Evolutionary conservation across 768 basidiomycete species (phyloP).

Genomic region (Amanita pseudoporphyria): DNA sequence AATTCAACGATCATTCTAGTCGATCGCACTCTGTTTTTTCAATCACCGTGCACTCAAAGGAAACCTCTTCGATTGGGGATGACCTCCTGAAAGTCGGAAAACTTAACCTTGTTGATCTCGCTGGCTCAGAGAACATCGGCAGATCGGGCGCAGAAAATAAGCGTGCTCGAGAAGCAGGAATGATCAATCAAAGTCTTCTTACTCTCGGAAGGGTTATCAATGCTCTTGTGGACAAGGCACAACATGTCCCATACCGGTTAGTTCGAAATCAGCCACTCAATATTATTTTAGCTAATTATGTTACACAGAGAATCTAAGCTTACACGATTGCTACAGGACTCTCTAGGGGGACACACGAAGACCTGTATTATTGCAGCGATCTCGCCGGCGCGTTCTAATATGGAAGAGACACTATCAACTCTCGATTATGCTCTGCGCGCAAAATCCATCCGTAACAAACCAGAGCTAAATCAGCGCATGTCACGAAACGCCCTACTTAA

Average conservation of each 20-base stretch:
- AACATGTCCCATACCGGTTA: slow-evolving; percentile 91
- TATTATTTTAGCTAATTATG: neutral
- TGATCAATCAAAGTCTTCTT: slow-evolving; percentile 95
- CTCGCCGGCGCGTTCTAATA: slow-evolving; percentile 85
- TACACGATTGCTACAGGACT: slow-evolving; percentile 95
- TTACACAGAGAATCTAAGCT: slow-evolving; percentile 83
- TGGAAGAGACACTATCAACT: slow-evolving; percentile 96
- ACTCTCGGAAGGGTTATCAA: slow-evolving; percentile 98
- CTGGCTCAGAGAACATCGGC: slow-evolving; percentile 96
- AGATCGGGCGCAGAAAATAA: slow-evolving; percentile 93
- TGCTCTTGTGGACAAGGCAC: slow-evolving; percentile 83
- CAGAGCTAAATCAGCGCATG: slow-evolving; percentile 92
- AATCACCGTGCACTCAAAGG: slow-evolving; percentile 90
- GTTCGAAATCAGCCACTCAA: slow-evolving; percentile 10
- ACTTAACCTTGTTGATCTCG: slow-evolving; percentile 93
- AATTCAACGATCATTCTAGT: slow-evolving; percentile 96
- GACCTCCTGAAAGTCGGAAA: slow-evolving; percentile 92
- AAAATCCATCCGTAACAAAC: slow-evolving; percentile 91
- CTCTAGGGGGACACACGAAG: slow-evolving; percentile 94
- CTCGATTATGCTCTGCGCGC: slow-evolving; percentile 95
- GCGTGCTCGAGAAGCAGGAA: slow-evolving; percentile 92
- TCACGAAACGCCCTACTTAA: slow-evolving; percentile 86
- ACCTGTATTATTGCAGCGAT: slow-evolving; percentile 97
- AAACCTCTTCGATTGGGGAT: slow-evolving; percentile 66
- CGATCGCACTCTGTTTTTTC: slow-evolving; percentile 98